A percentile compares a stretch with the other conserved stretches of the same genome.
Evolutionary conservation across 352 stramenopile genomes (phyloP).

Genomic region (Globisporangium nagaii): DNA sequence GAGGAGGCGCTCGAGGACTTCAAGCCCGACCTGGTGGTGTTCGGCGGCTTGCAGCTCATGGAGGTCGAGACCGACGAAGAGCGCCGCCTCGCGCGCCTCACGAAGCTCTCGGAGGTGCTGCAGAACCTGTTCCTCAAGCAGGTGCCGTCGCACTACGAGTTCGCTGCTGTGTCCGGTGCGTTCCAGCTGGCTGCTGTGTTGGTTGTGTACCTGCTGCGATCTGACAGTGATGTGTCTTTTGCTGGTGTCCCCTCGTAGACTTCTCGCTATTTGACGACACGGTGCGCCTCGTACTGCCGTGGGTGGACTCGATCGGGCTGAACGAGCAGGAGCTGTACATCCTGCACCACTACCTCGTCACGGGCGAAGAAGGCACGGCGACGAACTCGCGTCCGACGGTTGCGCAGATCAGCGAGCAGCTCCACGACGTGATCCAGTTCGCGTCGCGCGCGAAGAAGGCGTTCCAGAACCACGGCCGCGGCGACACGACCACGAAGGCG

Average conservation of each 20-base stretch:
- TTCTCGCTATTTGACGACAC: constrained; percentile 82
- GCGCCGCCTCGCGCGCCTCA: constrained; percentile 41
- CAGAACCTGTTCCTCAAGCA: constrained; percentile 60
- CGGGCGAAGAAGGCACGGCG: constrained; percentile 59
- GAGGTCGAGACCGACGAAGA: constrained; percentile 70
- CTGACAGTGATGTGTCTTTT: too few relatives aligned
- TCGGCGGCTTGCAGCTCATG: constrained; percentile 81
- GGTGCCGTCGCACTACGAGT: constrained; percentile 75
- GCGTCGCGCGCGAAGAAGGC: constrained; percentile 34
- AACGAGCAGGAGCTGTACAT: constrained; percentile 85
- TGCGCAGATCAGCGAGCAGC: constrained; percentile 62
- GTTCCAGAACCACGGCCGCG: constrained; percentile 26
- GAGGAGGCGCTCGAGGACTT: constrained; percentile 53
- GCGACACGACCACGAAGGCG: constrained; percentile 5
- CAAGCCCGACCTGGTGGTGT: constrained; percentile 64
- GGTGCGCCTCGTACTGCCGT: constrained; percentile 68
- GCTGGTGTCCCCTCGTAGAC: constrained; percentile 30
- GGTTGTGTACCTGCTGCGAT: too few relatives aligned
- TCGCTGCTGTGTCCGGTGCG: constrained; percentile 66
- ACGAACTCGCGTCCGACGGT: constrained; percentile 74
- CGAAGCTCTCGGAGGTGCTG: constrained; percentile 62
- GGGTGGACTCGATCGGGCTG: constrained; percentile 73
- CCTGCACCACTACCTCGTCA: constrained; percentile 76
- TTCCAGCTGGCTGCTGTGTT: background rate
- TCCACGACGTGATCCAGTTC: constrained; percentile 68